Percentiles rank a stretch among this genome's conserved stretches.
Evolutionary conservation across 805 yeast species (phyloP).

Genomic region (Cyberlindnera japonica): DNA sequence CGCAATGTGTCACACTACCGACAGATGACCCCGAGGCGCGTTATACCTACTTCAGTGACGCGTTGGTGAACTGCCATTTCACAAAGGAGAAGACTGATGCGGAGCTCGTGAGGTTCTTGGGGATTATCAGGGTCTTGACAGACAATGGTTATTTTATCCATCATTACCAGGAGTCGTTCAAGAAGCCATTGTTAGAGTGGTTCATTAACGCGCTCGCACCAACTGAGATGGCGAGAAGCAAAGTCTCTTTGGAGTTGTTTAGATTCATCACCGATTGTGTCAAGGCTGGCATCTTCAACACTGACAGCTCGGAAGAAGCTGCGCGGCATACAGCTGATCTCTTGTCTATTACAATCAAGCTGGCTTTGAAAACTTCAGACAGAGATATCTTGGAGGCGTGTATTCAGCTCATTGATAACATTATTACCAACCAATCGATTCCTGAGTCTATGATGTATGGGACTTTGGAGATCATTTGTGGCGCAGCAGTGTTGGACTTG

Average conservation of each 20-base stretch:
- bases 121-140: conserved; percentile 45
- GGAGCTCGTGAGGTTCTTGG: conserved; percentile 48
- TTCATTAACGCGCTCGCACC: conserved; percentile 33
- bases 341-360: conserved; percentile 32
- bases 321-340: conserved; percentile 35
- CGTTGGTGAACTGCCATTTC: conserved; percentile 41
- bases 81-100: conserved; percentile 36
- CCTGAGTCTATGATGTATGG: conserved; percentile 38
- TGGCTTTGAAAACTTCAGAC: conserved; percentile 40
- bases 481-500: conserved; percentile 36
- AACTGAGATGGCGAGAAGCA: conserved; percentile 25
- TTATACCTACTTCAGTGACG: conserved; percentile 57
- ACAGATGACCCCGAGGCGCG: conserved; percentile 43
- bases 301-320: conserved; percentile 11
- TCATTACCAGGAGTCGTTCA: conserved; percentile 46
- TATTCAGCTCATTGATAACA: conserved; percentile 39
- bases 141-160: conserved; percentile 50
- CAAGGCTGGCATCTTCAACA: conserved; percentile 41
- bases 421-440: conserved; percentile 43
- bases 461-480: conserved; percentile 44
- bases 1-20: conserved; percentile 52
- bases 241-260: conserved; percentile 28
- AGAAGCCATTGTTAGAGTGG: conserved; percentile 35
- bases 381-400: conserved; percentile 34
- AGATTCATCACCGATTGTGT: conserved; percentile 42